Base-by-base conservation (phyloP, 371 early-diverging fungal species). In the Mucor velutinosus region DNA sequence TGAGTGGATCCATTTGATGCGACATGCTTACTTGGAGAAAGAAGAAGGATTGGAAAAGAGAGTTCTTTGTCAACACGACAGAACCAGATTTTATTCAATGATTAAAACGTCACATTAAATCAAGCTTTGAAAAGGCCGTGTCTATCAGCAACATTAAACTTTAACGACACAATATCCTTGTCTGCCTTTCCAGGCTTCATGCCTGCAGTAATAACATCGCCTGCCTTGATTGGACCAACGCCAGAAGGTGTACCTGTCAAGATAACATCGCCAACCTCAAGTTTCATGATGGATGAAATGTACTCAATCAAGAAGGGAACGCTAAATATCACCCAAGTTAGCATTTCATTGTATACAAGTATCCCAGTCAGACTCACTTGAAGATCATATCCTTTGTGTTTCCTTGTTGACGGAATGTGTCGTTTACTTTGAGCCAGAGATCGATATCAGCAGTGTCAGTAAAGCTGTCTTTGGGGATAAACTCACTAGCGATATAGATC, bases 381-480 rank as follows among this genome's bases (percentile, higher is more conserved):
- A 98, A 97, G 21, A 97, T 90, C 96, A 97, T 97, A 62, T 97
- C 95, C 39, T 82, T 82, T 0, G 98, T 97, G 62, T 83, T 83
- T 8, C 97, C 97, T 64, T 94, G 75, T 78, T 97, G 96, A 58
- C 83, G 87, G 55, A 88, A 77, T 67, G 84, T 75, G n/a, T 87
- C 94, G 60, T 94, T 90, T 23, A 93, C 94, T 77, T 93, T 90
- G 19, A 95, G 85, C 90, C 90, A 91, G 56, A 98, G 78, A 49
- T 90, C 83, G 12, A 95, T 87, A 64, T 93, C 87, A 67, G 84
- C 71, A 15, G 94, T 87, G 70, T 97, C 91, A 19, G 79, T 66
- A 30, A 97, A 88, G 23, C 75, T 67, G 12, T 76, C 81, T 65
- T 90, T 92, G n/a, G 90, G 88, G 55, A 97, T 92, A 65, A 96